Evolutionary conservation across 2,329 filamentous ascomycete genomes (phyloP).

Genomic region (Cladosporium sp.): DNA sequence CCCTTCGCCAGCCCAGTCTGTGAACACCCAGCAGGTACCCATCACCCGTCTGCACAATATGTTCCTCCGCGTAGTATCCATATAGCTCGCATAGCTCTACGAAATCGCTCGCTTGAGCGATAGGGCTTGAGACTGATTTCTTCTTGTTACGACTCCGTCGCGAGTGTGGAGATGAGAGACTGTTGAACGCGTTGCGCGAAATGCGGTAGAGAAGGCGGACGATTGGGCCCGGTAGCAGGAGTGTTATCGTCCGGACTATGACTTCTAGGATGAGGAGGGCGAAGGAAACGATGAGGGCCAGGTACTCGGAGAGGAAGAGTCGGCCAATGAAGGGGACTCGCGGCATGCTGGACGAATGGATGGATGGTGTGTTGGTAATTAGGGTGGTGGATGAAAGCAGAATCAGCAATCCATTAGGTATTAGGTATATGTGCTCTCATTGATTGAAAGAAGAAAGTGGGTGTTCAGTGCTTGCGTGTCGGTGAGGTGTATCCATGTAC

Average conservation of each 20-base stretch:
- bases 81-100: constrained; percentile 87
- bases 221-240: constrained; percentile 77
- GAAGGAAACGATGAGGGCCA: constrained; percentile 80
- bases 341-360: constrained; percentile 39
- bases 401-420: constrained; percentile 5
- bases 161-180: constrained; percentile 64
- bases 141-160: constrained; percentile 64
- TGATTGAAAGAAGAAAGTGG: not conserved
- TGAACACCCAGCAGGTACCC: constrained; percentile 90
- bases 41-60: constrained; percentile 90
- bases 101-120: constrained; percentile 86
- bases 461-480: not conserved
- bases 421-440: no score
- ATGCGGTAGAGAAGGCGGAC: constrained; percentile 77
- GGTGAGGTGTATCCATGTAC: not conserved
- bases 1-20: constrained; percentile 74
- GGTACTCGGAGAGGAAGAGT: constrained; percentile 66
- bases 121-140: constrained; percentile 50
- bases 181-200: constrained; percentile 78
- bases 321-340: constrained; percentile 60
- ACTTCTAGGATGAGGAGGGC: constrained; percentile 76
- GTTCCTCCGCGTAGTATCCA: constrained; percentile 92
- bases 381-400: no score
- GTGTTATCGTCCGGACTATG: constrained; percentile 76
- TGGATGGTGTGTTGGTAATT: not conserved